Base-by-base conservation (phyloP, 768 basidiomycete genomes). In the Amanita rimosa region DNA sequence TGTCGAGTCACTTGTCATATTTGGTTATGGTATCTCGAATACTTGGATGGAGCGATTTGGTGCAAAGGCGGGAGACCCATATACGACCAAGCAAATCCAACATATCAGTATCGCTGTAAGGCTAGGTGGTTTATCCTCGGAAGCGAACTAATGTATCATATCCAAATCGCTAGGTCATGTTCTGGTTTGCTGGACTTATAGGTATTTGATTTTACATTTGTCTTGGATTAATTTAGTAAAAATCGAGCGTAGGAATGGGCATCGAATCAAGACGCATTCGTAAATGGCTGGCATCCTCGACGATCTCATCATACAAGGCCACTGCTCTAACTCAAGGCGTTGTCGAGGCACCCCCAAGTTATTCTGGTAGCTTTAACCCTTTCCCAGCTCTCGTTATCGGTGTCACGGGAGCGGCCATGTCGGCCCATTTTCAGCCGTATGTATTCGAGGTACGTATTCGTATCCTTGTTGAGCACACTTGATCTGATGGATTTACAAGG, bases 21-120 rank as follows among this genome's bases (percentile, higher is more conserved):
- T 94, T 66, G 29, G 81, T 0, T 98, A 97, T 60, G 94, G 94
- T 6, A 71, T 78, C 29, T 85, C 90, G 37, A 95, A 98, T 61
- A 91, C 86, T 13, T 98, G 91, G 90, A 91, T 97, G 88, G 95
- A 98, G 65, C 78, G 95, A 36, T 88, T 95, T 55, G 94, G 93
- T 3, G 87, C 83, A 1, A 65, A 74, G 13, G 66, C 85, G 0
- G 89, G 87, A 11, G 83, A 84, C 59, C 87, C 93, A 11, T 95
- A 76, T 66, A 86, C 87, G 1, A 85, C 91, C 21, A 95, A 92
- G 63, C 79, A 96, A 60, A 78, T 96, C 13, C 91, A 98, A 58
- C 95, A 97, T 57, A 94, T 95, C 48, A 78, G 84, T 48, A 96
- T 98, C 54, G 94, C 94, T 57, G 88, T 84, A 60, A 55, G 75